phyloP scores from a whole-genome alignment of 495 filamentous ascomycete species.

The Penicillium subrubescens region DNA sequence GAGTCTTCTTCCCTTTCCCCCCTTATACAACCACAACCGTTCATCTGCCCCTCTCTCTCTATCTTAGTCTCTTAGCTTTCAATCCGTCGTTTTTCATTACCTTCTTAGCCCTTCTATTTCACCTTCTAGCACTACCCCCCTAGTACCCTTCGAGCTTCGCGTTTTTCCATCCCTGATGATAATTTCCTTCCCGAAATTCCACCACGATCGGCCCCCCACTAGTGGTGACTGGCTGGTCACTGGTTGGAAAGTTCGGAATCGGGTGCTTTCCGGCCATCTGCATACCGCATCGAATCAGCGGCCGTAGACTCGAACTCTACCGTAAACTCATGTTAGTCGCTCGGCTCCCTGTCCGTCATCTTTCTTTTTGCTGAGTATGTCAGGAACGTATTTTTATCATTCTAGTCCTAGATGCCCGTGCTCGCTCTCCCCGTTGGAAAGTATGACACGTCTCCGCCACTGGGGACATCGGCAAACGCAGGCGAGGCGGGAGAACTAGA shows the following conservation, averaged over 20 bases:
- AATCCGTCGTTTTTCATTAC: not conserved
- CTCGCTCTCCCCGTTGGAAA: not conserved
- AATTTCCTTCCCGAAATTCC: not conserved
- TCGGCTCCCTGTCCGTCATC: conserved; percentile 21
- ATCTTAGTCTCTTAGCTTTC: not conserved
- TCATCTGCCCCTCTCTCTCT: not conserved
- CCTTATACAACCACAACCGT: not conserved
- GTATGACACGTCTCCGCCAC: conserved; percentile 12
- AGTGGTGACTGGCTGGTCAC: not conserved
- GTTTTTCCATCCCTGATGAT: not conserved
- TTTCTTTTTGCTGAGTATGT: not conserved
- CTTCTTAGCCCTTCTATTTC: not conserved
- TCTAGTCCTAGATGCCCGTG: not conserved
- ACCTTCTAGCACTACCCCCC: not conserved
- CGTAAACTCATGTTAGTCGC: not conserved
- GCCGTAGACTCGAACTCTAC: not conserved
- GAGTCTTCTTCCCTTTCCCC: not conserved
- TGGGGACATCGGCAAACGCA: not conserved
- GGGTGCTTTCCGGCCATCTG: not conserved
- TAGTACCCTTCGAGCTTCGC: not conserved
- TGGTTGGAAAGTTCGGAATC: not conserved
- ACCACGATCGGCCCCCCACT: not conserved
- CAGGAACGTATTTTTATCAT: not conserved
- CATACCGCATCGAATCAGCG: not conserved
- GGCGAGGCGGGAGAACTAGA: not conserved